Percentiles rank a stretch among this genome's conserved stretches.
Evolutionary conservation across 73 alveolate species (phyloP).

Genomic region (Tetrahymena borealis): DNA sequence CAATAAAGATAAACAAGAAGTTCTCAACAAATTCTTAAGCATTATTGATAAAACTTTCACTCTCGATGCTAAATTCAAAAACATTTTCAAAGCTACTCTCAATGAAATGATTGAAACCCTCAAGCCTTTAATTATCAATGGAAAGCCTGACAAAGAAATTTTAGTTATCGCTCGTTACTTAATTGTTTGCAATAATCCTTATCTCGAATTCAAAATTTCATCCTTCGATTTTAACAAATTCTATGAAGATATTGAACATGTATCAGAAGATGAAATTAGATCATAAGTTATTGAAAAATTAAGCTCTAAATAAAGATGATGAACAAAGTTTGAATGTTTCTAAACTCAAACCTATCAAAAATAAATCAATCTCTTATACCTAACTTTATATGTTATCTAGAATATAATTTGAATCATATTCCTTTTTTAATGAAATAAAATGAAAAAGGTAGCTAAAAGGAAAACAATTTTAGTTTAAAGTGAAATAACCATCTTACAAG

Average conservation of each 20-base stretch:
- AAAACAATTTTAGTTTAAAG: too few relatives aligned
- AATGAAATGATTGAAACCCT: conserved; percentile 11
- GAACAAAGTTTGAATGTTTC: background rate
- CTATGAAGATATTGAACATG: conserved; percentile 34
- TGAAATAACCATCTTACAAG: too few relatives aligned
- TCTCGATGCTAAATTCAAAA: conserved; percentile 13
- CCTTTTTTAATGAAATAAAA: too few relatives aligned
- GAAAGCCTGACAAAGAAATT: conserved; percentile 7
- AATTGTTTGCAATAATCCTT: conserved; percentile 31
- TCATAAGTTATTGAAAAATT: conserved; percentile 15
- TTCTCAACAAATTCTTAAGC: conserved; percentile 2
- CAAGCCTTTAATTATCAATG: conserved; percentile 5
- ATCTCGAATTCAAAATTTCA: conserved; percentile 30
- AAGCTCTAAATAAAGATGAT: background rate
- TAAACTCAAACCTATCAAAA: too few relatives aligned
- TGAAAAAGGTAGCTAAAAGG: too few relatives aligned
- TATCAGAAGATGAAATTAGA: background rate
- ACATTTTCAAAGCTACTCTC: conserved; percentile 26
- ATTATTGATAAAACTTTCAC: conserved; percentile 21
- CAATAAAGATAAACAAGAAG: background rate
- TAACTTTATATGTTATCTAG: too few relatives aligned
- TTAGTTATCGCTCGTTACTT: conserved; percentile 4
- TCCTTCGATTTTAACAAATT: conserved; percentile 31
- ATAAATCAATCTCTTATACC: too few relatives aligned
- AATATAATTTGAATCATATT: too few relatives aligned